A percentile compares a stretch with the other conserved stretches of the same genome.
Conservation (phyloP, 1,284 basidiomycete genomes). For the Cryptococcus sp. region DNA sequence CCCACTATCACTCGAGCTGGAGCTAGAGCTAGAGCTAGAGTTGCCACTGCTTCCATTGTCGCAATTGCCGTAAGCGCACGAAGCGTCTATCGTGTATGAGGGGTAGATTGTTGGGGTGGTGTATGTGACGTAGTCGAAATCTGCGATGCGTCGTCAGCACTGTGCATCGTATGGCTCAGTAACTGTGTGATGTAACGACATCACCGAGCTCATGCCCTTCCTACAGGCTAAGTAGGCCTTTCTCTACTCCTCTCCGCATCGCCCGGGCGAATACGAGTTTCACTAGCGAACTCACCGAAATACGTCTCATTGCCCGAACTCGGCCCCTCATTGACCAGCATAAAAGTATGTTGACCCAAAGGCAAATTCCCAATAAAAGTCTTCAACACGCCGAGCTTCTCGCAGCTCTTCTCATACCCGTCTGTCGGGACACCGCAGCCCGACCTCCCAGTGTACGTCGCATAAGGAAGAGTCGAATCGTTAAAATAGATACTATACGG, state of each 20-base stretch:
- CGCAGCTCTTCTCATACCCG: conserved; percentile 47
- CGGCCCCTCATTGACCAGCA: conserved; percentile 44
- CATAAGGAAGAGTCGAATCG: conserved; percentile 26
- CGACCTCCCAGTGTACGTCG: conserved; percentile 41
- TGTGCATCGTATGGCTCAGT: no score
- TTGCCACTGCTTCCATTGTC: neutral
- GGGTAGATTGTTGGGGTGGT: conserved; percentile 41
- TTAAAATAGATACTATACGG: conserved; percentile 49
- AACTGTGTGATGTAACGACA: no score
- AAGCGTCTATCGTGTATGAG: conserved; percentile 14
- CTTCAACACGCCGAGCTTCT: conserved; percentile 51
- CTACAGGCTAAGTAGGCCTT: no score
- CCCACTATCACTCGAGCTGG: no score
- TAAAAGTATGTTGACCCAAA: conserved; percentile 40
- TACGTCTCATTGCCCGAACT: conserved; percentile 35
- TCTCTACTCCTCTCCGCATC: no score
- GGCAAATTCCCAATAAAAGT: conserved; percentile 41
- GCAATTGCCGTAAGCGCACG: conserved; percentile 23
- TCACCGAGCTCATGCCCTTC: no score
- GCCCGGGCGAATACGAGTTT: no score
- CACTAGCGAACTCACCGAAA: conserved; percentile 48
- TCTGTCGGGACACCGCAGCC: conserved; percentile 40
- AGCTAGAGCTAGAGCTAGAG: no score
- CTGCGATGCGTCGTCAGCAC: conserved; percentile 22
- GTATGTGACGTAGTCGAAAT: conserved; percentile 52